Conservation (phyloP, 495 filamentous ascomycete species). For the Astrocystis sublimbata region DNA sequence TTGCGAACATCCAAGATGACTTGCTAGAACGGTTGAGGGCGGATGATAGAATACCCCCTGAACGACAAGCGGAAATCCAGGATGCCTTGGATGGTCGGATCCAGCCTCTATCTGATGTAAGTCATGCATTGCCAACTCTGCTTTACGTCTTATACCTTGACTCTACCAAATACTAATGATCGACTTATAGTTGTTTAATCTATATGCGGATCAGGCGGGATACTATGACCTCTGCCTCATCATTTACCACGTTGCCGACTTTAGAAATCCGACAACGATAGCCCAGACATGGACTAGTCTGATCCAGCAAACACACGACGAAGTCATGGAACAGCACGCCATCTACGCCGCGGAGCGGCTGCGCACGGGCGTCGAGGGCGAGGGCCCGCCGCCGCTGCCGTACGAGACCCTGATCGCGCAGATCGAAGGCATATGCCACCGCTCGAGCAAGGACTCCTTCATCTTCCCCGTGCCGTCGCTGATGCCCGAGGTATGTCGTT, state of each 20-base stretch:
- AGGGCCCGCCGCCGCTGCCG: conserved; percentile 52
- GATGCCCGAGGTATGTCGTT: conserved; percentile 74
- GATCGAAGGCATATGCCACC: conserved; percentile 73
- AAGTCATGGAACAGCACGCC: conserved; percentile 52
- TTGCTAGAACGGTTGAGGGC: conserved; percentile 74
- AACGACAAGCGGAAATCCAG: conserved; percentile 62
- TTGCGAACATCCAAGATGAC: conserved; percentile 94
- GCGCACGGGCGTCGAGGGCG: conserved; percentile 30
- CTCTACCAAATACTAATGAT: conserved; percentile 26
- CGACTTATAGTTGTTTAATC: conserved; percentile 78
- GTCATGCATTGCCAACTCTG: conserved; percentile 23
- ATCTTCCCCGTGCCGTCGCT: conserved; percentile 68
- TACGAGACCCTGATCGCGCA: conserved; percentile 78
- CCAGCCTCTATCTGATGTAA: conserved; percentile 69
- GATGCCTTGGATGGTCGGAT: conserved; percentile 71
- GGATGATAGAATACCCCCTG: conserved; percentile 64
- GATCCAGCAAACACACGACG: conserved; percentile 66
- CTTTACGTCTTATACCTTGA: conserved; percentile 6
- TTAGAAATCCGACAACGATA: conserved; percentile 81
- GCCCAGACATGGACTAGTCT: conserved; percentile 79
- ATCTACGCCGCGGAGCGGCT: conserved; percentile 44
- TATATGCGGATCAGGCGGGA: conserved; percentile 79
- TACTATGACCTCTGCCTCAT: conserved; percentile 92
- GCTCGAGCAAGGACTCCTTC: conserved; percentile 67
- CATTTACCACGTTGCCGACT: conserved; percentile 85